These are phyloP conservation scores for Citrus trifoliata DNA, from an alignment of 345 rosid species.

Conservation along the genomic window DNA sequence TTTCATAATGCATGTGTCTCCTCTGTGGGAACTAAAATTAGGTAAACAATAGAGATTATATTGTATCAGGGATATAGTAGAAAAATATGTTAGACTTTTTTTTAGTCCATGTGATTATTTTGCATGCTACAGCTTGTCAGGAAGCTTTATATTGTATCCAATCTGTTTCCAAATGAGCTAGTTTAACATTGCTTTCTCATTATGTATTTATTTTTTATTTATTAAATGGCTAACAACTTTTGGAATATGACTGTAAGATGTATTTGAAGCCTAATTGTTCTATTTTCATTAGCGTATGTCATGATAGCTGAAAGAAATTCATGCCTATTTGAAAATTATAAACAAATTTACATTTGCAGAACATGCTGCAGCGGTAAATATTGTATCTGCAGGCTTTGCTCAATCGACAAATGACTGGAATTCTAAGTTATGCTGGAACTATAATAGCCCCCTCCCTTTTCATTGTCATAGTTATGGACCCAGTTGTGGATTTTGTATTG, in stretches of 20 bases:
- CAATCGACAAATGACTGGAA: not conserved
- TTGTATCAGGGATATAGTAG: constrained; percentile 5
- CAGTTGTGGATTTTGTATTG: no score
- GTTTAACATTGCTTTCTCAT: not conserved
- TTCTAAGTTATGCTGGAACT: not conserved
- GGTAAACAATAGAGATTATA: constrained; percentile 18
- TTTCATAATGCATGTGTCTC: not conserved
- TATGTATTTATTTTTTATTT: not conserved
- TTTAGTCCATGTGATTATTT: constrained; percentile 10
- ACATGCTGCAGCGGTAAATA: not conserved
- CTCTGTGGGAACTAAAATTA: constrained; percentile 12
- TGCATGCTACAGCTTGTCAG: constrained; percentile 12
- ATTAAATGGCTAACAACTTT: not conserved
- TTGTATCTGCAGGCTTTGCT: not conserved
- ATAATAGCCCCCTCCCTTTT: not conserved
- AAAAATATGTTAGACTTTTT: not conserved
- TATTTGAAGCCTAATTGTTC: not conserved
- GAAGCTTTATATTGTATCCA: constrained; percentile 8
- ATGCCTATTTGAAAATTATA: no score
- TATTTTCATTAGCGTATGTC: not conserved
- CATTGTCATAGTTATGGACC: no score
- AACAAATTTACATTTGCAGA: not conserved
- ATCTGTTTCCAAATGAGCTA: not conserved
- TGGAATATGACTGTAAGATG: not conserved
- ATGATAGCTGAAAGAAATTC: not conserved